Percentiles rank a stretch among this genome's conserved stretches.
Evolutionary conservation across 2,329 filamentous ascomycete species (phyloP).

Genomic region (Trichocomaceae sp.): DNA sequence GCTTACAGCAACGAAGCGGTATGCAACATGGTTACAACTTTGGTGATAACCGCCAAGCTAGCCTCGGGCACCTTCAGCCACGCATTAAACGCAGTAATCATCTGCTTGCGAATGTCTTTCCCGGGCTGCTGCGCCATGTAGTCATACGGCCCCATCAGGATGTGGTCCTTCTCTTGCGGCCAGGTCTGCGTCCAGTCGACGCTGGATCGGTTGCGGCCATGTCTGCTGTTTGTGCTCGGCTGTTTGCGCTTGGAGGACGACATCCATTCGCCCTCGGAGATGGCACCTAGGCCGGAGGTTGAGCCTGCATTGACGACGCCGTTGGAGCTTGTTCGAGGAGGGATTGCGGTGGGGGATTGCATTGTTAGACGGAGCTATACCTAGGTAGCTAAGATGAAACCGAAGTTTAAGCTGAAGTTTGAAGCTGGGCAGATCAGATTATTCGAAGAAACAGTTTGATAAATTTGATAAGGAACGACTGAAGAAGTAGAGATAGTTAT

Average conservation of each 20-base stretch:
- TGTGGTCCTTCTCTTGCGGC: constrained; percentile 36
- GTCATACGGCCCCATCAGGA: constrained; percentile 40
- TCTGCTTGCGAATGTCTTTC: constrained; percentile 39
- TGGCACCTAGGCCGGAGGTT: constrained; percentile 47
- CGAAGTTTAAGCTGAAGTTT: too few species aligned
- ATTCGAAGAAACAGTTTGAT: too few species aligned
- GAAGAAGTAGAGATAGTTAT: too few species aligned
- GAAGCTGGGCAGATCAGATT: too few species aligned
- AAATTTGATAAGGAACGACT: not conserved
- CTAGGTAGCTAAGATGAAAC: too few species aligned
- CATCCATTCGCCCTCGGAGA: constrained; percentile 59
- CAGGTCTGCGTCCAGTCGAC: constrained; percentile 35
- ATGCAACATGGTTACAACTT: constrained; percentile 41
- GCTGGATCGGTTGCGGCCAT: constrained; percentile 32
- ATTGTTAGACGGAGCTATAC: constrained; percentile 14
- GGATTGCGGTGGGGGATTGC: constrained; percentile 60
- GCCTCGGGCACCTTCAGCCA: constrained; percentile 39
- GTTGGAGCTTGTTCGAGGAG: constrained; percentile 65
- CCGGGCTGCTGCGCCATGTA: constrained; percentile 40
- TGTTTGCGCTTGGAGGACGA: constrained; percentile 33
- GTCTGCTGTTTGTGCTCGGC: constrained; percentile 21
- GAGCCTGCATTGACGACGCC: constrained; percentile 37
- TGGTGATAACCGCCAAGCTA: constrained; percentile 37
- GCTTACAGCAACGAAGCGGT: constrained; percentile 40
- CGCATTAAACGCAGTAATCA: constrained; percentile 41